Conservation (phyloP, 148 eudicot genomes). For the Amaranthus hypochondriacus region DNA sequence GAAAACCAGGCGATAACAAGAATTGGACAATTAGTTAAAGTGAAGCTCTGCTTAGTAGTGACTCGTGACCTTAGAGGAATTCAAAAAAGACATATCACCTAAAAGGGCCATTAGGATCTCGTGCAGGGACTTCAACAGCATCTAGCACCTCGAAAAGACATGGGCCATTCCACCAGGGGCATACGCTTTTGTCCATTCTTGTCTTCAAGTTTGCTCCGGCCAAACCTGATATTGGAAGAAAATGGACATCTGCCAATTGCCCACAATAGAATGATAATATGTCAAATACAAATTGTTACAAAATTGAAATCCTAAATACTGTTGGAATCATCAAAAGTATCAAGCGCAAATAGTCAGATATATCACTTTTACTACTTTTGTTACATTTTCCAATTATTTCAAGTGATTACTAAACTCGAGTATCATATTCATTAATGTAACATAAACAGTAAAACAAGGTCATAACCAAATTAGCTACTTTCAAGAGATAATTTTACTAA, state of each 20-base stretch:
- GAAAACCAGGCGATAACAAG: too few species aligned
- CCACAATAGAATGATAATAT: not conserved
- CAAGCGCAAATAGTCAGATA: too few species aligned
- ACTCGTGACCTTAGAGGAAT: not conserved
- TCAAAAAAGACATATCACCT: constrained; percentile 39
- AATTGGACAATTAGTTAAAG: too few species aligned
- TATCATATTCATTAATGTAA: not conserved
- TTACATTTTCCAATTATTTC: too few species aligned
- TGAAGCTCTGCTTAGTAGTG: too few species aligned
- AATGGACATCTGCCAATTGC: constrained; percentile 61
- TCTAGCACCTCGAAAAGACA: constrained; percentile 94
- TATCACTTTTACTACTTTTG: too few species aligned
- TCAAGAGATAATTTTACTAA: not conserved
- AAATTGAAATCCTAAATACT: too few species aligned
- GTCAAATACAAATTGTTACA: too few species aligned
- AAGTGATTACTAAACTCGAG: not conserved
- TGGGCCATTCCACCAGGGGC: constrained; percentile 92
- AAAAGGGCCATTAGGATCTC: constrained; percentile 82
- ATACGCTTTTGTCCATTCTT: constrained; percentile 55
- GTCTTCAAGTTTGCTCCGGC: constrained; percentile 64
- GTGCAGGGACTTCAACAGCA: constrained; percentile 62
- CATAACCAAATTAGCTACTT: not conserved
- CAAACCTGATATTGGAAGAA: constrained; percentile 95
- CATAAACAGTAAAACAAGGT: too few species aligned
- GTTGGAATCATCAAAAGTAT: too few species aligned